Evolutionary conservation across 768 basidiomycete species (phyloP).

Genomic region (Dioszegia crocea): DNA sequence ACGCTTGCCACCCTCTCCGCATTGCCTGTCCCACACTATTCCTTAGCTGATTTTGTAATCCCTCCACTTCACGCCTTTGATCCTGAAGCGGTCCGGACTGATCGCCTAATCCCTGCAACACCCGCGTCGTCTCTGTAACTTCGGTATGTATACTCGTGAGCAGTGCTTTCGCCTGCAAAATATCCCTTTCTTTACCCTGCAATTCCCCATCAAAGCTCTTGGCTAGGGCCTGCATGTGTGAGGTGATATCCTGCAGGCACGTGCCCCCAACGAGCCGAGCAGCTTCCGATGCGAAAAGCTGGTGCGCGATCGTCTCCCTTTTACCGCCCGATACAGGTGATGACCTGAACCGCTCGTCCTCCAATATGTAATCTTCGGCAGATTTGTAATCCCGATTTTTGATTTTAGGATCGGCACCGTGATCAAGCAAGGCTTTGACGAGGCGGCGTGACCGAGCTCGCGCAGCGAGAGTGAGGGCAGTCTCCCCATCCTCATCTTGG

Average conservation of each 20-base stretch:
- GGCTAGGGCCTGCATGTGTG: conserved; percentile 81
- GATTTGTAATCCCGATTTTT: conserved; percentile 91
- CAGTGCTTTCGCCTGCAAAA: conserved; percentile 80
- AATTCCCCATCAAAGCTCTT: conserved; percentile 87
- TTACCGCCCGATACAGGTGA: conserved; percentile 64
- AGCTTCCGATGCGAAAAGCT: conserved; percentile 76
- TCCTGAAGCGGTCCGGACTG: conserved; percentile 31
- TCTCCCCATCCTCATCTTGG: conserved; percentile 98
- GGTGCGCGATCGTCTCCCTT: conserved; percentile 51
- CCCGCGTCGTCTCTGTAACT: conserved; percentile 63
- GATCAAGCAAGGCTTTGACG: conserved; percentile 90
- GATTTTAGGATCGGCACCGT: conserved; percentile 93
- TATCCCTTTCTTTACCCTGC: conserved; percentile 83
- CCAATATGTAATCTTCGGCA: conserved; percentile 96
- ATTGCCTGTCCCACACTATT: conserved; percentile 77
- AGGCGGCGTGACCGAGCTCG: conserved; percentile 89
- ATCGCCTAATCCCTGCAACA: conserved; percentile 49
- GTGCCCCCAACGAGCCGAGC: conserved; percentile 81
- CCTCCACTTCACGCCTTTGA: conserved; percentile 45
- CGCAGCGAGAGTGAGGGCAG: conserved; percentile 92
- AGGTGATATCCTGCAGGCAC: conserved; percentile 76
- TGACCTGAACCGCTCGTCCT: conserved; percentile 93
- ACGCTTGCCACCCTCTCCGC: conserved; percentile 85
- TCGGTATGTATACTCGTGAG: conserved; percentile 83
- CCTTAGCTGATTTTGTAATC: conserved; percentile 63